Percentiles rank a stretch among this genome's conserved stretches.
phyloP scores from a whole-genome alignment of 257 asterid genomes.

The Eustoma russellianum region DNA sequence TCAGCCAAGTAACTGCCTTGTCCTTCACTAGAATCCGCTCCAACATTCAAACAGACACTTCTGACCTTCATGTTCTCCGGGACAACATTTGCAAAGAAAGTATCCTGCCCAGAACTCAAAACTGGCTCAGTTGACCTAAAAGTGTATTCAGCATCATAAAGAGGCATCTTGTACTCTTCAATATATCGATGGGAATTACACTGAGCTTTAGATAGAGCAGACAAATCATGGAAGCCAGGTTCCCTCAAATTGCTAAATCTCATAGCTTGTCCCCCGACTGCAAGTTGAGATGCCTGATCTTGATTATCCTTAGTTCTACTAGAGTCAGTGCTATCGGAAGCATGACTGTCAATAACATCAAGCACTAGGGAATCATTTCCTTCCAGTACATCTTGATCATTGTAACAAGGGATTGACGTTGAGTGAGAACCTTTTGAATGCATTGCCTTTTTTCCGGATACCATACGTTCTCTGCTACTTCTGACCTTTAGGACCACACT shows the following conservation, averaged over 20 bases:
- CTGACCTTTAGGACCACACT: slow-evolving; percentile 22
- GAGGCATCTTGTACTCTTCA: slow-evolving; percentile 23
- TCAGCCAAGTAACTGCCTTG: slow-evolving; percentile 50
- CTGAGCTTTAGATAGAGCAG: slow-evolving; percentile 23
- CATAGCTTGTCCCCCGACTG: slow-evolving; percentile 26
- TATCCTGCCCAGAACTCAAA: slow-evolving; percentile 41
- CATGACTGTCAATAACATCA: slow-evolving; percentile 16
- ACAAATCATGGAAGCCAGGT: slow-evolving; percentile 27
- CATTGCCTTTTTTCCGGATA: slow-evolving; percentile 19
- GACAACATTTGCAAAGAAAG: slow-evolving; percentile 25
- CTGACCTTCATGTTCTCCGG: slow-evolving; percentile 24
- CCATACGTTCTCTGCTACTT: slow-evolving; percentile 19
- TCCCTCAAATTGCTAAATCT: slow-evolving; percentile 30
- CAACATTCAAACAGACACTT: slow-evolving; percentile 17
- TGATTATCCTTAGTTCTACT: slow-evolving; percentile 13
- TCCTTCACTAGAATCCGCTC: slow-evolving; percentile 33
- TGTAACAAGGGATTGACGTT: slow-evolving; percentile 21
- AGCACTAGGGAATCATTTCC: slow-evolving; percentile 17
- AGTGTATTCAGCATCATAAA: slow-evolving; percentile 18
- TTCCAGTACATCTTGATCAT: slow-evolving; percentile 18
- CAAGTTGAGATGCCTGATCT: slow-evolving; percentile 27
- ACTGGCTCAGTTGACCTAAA: slow-evolving; percentile 28
- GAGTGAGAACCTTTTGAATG: slow-evolving; percentile 21
- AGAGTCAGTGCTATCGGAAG: slow-evolving; percentile 20
- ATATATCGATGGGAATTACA: slow-evolving; percentile 21